Base-by-base conservation (phyloP, 2,329 filamentous ascomycete genomes). In the Fusarium setosum region DNA sequence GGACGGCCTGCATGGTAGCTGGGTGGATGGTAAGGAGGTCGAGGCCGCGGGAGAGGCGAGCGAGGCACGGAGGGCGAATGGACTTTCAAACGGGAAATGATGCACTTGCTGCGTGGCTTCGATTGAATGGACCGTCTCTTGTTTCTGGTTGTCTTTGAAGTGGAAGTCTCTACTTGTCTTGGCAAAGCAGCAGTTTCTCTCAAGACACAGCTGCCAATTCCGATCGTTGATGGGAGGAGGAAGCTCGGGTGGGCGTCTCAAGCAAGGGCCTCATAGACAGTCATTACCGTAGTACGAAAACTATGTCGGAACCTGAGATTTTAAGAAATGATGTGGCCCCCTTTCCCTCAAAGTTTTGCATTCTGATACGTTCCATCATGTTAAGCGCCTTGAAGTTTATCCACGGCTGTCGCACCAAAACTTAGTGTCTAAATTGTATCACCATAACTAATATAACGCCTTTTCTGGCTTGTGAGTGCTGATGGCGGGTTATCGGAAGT, bases 1-100 rank as follows among this genome's bases (percentile, higher is more conserved):
- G 49, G 37, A 41, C 24, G 49, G 49, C 17, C 17, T 52, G n/a
- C 49, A 52, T 52, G 49, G 49, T 52, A 52, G 37, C 37, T 52
- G 49, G 49, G 49, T 52, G 49, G 49, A 52, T 34, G 49, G 37
- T 21, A 52, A 40, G 17, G 49, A 52, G 13, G 37, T 52, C 23
- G 49, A 52, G 18, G 49, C 47, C 20, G 47, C 47, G 6, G 38
- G 47, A 15, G 47, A 50, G 47, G 47, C 47, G 12, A 50, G 47
- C 34, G 47, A 34, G 47, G 47, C 47, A 18, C 47, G 47, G 34
- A 50, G 23, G 29, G 47, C 20, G 32, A 50, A 50, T 38, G 47
- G 47, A n/a, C 13, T 44, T 26, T 7, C 23, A 18, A 44, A 26
- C 11, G 21, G 41, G 11, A 29, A 29, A 29, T 29, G 26, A 29